Percentiles rank a stretch among this genome's conserved stretches.
Evolutionary conservation across 495 filamentous ascomycete genomes (phyloP).

Genomic region (Cercophora newfieldiana): DNA sequence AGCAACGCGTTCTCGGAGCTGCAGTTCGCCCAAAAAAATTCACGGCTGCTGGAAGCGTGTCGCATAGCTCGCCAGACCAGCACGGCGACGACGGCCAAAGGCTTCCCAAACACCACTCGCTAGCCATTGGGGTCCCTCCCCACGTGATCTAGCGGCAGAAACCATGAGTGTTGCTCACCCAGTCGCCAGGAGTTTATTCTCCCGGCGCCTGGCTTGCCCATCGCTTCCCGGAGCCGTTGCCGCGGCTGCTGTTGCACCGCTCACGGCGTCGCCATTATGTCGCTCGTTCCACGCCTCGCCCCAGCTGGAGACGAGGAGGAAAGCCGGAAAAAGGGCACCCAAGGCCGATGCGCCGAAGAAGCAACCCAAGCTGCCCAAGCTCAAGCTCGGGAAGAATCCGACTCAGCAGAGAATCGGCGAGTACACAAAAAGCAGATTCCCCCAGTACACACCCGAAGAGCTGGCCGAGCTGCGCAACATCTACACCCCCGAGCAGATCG

Average conservation of each 20-base stretch:
- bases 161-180: conserved; percentile 40
- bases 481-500: conserved; percentile 80
- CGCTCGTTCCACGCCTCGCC: conserved; percentile 48
- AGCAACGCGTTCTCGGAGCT: not conserved
- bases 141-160: conserved; percentile 17
- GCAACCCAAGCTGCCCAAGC: not conserved
- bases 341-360: too few species aligned
- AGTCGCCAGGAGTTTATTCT: conserved; percentile 36
- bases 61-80: not conserved
- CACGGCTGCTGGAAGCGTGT: conserved; percentile 2
- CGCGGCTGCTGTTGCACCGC: too few species aligned
- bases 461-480: conserved; percentile 58
- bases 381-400: not conserved
- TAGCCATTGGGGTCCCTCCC: conserved; percentile 21
- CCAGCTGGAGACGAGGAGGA: conserved; percentile 38
- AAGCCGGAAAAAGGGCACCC: conserved; percentile 18
- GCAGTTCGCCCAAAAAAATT: conserved; percentile 10
- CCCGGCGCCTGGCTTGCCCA: conserved; percentile 28
- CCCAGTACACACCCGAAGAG: conserved; percentile 69
- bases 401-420: conserved; percentile 40
- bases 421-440: conserved; percentile 51
- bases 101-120: conserved; percentile 10
- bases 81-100: conserved; percentile 5
- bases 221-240: not conserved
- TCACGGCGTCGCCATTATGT: conserved; percentile 31